Base-by-base conservation (phyloP, 768 basidiomycete genomes). In the Podaxis pistillaris region DNA sequence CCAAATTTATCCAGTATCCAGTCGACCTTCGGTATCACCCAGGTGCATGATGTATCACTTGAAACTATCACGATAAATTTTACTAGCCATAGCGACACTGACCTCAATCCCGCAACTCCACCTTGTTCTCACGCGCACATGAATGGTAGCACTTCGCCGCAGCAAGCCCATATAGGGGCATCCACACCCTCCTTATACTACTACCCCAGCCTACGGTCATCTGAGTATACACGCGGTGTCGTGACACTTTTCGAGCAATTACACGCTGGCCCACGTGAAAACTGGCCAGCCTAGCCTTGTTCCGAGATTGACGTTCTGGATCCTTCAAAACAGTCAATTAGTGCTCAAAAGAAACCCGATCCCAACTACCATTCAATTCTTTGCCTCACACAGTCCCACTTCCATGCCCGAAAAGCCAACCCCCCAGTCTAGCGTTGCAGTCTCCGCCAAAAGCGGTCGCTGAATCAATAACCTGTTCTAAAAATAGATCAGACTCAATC, bases 111-210 rank as follows among this genome's bases (percentile, higher is more conserved):
- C 44, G 13, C 41, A 49, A 56, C 61, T 33, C 61, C 53, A 56
- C 53, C 52, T 28, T 26, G 11, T 62, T 62, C 37, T 56, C 61
- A 56, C 61, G 40, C 54, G 61, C 41, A 49, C 54, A 62, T 5
- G 15, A 51, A 53, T 60, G 38, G 58, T 52, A 52, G 38, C 59
- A 46, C n/a, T 26, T 44, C 40, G 50, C 61, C 61, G 61, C 61
- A 62, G 61, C 44, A 62, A 56, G 6, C 46, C 61, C 61, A 62
- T 56, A 56, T 56, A 28, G 54, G 61, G 24, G 36, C n/a, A 30
- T 61, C 52, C 49, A 38, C 46, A 46, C 30, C 52, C 28, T 36
- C n/a, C 54, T 37, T 60, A 53, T 46, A 41, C 26, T 30, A 46
- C 40, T 22, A 13, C 52, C 30, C 19, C 7, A 33, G 53, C 40